These are phyloP conservation scores for Coniochaeta sp. DNA, from an alignment of 2,329 filamentous ascomycete genomes.

Conservation along the genomic window DNA sequence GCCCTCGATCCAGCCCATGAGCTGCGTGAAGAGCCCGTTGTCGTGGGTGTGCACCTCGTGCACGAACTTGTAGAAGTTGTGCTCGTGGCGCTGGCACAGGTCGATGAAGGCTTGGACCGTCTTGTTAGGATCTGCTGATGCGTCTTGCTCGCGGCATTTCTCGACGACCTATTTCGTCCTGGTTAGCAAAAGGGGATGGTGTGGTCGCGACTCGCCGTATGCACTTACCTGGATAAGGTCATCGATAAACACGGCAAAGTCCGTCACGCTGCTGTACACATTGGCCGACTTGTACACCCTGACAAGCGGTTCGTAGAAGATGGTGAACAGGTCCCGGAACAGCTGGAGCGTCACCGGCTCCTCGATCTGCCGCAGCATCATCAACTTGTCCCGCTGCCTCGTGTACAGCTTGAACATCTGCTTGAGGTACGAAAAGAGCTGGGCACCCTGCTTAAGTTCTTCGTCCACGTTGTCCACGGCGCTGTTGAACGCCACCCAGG, in stretches of 20 bases:
- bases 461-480: conserved; percentile 87
- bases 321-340: conserved; percentile 92
- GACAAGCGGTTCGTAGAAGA: conserved; percentile 97
- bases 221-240: conserved; percentile 72
- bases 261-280: conserved; percentile 94
- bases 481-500: conserved; percentile 92
- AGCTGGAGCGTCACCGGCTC: conserved; percentile 96
- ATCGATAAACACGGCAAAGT: conserved; percentile 88
- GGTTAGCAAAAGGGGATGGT: neutral
- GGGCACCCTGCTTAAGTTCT: conserved; percentile 80
- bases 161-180: conserved; percentile 46
- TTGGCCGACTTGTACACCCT: conserved; percentile 98
- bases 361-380: conserved; percentile 95
- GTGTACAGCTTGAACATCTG: conserved; percentile 89
- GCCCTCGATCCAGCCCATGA: conserved; percentile 96
- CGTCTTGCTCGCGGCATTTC: conserved; percentile 64
- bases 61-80: conserved; percentile 98
- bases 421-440: conserved; percentile 91
- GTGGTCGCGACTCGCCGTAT: neutral
- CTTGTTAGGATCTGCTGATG: conserved; percentile 92
- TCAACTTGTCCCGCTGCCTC: conserved; percentile 86
- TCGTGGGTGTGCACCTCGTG: conserved; percentile 97
- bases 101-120: conserved; percentile 98
- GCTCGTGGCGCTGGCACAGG: conserved; percentile 86
- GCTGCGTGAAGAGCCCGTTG: conserved; percentile 88